Evolutionary conservation across 768 basidiomycete genomes (phyloP).

Genomic region (Xerocomus brunneocitrinus): DNA sequence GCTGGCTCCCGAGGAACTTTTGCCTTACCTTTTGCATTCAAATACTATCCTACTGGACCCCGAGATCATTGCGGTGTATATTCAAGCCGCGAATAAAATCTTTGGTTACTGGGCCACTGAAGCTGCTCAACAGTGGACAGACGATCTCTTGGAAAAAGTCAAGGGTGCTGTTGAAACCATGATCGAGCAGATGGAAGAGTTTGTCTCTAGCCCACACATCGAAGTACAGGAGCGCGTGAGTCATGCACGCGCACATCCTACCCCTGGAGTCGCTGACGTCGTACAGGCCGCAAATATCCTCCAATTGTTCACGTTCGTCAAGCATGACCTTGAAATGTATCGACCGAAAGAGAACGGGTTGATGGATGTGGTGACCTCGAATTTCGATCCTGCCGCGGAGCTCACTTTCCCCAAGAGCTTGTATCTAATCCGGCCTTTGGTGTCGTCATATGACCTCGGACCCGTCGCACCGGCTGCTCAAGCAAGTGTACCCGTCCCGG

Average conservation of each 20-base stretch:
- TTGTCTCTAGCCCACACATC: constrained; percentile 61
- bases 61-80: constrained; percentile 70
- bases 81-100: constrained; percentile 81
- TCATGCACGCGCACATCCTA: constrained; percentile 4
- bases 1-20: constrained; percentile 68
- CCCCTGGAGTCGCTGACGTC: not conserved
- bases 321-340: constrained; percentile 62
- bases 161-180: constrained; percentile 61
- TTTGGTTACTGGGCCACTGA: constrained; percentile 83
- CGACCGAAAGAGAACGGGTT: constrained; percentile 39
- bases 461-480: constrained; percentile 82
- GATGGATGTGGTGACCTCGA: constrained; percentile 34
- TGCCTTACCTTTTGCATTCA: constrained; percentile 64
- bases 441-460: constrained; percentile 73
- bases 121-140: constrained; percentile 72
- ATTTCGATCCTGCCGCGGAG: constrained; percentile 33
- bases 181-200: constrained; percentile 51
- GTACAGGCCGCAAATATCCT: constrained; percentile 74
- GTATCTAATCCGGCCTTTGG: constrained; percentile 78
- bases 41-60: constrained; percentile 52
- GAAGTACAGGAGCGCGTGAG: constrained; percentile 91
- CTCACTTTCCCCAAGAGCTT: constrained; percentile 84
- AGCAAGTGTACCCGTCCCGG: constrained; percentile 73
- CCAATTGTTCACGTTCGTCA: constrained; percentile 71
- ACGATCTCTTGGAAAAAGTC: constrained; percentile 61